Evolutionary conservation across 768 basidiomycete genomes (phyloP).

Genomic region (Multifurca ochricompacta): DNA sequence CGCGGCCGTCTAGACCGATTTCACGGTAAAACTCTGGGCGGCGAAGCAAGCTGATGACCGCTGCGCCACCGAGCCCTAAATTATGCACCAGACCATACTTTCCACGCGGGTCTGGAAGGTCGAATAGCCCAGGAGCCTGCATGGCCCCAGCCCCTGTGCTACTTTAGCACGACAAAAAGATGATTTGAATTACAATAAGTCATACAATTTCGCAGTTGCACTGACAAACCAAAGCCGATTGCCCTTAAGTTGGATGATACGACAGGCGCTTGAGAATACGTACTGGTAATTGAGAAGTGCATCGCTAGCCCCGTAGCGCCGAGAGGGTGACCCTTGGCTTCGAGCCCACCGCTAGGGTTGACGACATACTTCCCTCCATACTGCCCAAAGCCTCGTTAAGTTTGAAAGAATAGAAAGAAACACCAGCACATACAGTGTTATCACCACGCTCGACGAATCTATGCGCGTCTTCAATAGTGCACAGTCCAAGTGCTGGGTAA

Average conservation of each 20-base stretch:
- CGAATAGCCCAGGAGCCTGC: slow-evolving; percentile 69
- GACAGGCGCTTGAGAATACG: no score
- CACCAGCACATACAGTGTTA: slow-evolving; percentile 51
- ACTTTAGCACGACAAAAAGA: background rate
- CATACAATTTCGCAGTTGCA: slow-evolving; percentile 69
- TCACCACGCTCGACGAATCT: slow-evolving; percentile 68
- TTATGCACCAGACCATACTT: slow-evolving; percentile 82
- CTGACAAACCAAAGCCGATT: slow-evolving; percentile 27
- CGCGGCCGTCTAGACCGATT: slow-evolving; percentile 59
- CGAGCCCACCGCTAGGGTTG: slow-evolving; percentile 79
- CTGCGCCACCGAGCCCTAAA: slow-evolving; percentile 74
- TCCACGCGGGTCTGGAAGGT: slow-evolving; percentile 52
- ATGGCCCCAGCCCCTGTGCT: slow-evolving; percentile 70
- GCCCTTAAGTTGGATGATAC: background rate
- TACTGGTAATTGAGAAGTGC: slow-evolving; percentile 82
- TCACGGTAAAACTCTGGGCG: slow-evolving; percentile 69
- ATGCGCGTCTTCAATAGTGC: slow-evolving; percentile 56
- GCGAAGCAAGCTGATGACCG: slow-evolving; percentile 65
- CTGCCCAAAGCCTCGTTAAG: slow-evolving; percentile 30
- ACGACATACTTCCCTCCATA: slow-evolving; percentile 82
- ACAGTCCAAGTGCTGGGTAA: slow-evolving; percentile 75
- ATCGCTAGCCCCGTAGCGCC: slow-evolving; percentile 79
- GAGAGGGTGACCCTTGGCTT: slow-evolving; percentile 84
- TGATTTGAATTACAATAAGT: background rate
- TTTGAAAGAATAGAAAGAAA: background rate